Conservation (phyloP, 1,284 basidiomycete species). For the Naganishia liquefaciens region DNA sequence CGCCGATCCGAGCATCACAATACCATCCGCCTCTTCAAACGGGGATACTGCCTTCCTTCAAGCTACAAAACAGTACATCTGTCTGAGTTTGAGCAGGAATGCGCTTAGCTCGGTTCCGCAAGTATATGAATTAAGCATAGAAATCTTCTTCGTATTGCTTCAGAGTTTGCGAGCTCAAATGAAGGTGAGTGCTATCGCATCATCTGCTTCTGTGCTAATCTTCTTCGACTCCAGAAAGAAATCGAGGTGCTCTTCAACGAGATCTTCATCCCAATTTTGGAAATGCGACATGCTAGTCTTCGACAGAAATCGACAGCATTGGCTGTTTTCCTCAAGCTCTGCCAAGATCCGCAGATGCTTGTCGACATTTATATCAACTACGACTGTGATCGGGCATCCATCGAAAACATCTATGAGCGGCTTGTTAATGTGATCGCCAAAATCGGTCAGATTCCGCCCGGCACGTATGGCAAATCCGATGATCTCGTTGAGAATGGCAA, state of each 20-base stretch:
- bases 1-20: slow-evolving; percentile 77
- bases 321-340: slow-evolving; percentile 78
- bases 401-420: slow-evolving; percentile 94
- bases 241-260: slow-evolving; percentile 97
- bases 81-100: slow-evolving; percentile 88
- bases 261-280: slow-evolving; percentile 97
- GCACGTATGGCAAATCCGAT: slow-evolving; percentile 56
- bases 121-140: slow-evolving; percentile 96
- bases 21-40: slow-evolving; percentile 80
- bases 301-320: slow-evolving; percentile 92
- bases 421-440: slow-evolving; percentile 93
- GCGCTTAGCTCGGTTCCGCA: slow-evolving; percentile 93
- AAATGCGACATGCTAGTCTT: slow-evolving; percentile 94
- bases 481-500: slow-evolving; percentile 38
- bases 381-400: slow-evolving; percentile 88
- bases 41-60: slow-evolving; percentile 87
- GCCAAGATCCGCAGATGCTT: slow-evolving; percentile 90
- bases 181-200: slow-evolving; percentile 61
- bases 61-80: slow-evolving; percentile 92
- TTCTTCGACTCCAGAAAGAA: slow-evolving; percentile 72
- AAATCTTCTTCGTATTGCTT: slow-evolving; percentile 97
- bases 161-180: slow-evolving; percentile 92
- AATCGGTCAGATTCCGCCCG: slow-evolving; percentile 72
- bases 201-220: neutral
- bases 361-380: slow-evolving; percentile 98